A percentile compares a stretch with the other conserved stretches of the same genome.
Conservation (phyloP, 768 basidiomycete species). For the Podaxis sp. region DNA sequence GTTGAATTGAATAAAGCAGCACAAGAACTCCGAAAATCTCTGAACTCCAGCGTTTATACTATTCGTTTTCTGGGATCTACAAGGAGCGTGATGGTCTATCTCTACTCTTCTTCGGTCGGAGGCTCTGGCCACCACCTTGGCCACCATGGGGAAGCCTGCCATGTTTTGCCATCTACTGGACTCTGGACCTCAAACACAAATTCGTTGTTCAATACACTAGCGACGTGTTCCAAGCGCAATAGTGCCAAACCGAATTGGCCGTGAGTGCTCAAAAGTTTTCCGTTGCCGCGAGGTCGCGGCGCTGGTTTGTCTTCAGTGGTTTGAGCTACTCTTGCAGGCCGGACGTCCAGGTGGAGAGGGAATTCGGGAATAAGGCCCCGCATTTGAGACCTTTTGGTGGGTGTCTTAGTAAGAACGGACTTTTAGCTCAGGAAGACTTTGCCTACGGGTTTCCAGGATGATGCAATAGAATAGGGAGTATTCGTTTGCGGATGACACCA, state of each 20-base stretch:
- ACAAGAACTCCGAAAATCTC: not conserved
- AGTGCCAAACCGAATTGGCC: conserved; percentile 71
- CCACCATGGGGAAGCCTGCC: conserved; percentile 61
- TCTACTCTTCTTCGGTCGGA: conserved; percentile 4
- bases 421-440: conserved; percentile 13
- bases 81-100: not conserved
- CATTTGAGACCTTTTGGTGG: conserved; percentile 7
- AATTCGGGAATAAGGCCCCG: conserved; percentile 17
- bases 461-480: conserved; percentile 71
- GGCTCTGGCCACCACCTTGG: conserved; percentile 55
- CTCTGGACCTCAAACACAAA: conserved; percentile 36
- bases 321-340: conserved; percentile 14
- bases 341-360: conserved; percentile 33
- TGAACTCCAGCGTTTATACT: not conserved
- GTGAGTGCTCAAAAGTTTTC: conserved; percentile 64
- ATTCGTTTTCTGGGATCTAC: not conserved
- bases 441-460: conserved; percentile 28
- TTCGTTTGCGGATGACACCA: conserved; percentile 85
- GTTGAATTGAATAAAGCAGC: not conserved
- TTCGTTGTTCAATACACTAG: conserved; percentile 45
- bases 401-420: not conserved
- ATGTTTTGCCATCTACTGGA: conserved; percentile 25
- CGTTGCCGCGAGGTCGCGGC: conserved; percentile 66
- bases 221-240: conserved; percentile 73
- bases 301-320: conserved; percentile 15